Evolutionary conservation across 2,329 filamentous ascomycete genomes (phyloP).

Genomic region (Leptographium flavum): DNA sequence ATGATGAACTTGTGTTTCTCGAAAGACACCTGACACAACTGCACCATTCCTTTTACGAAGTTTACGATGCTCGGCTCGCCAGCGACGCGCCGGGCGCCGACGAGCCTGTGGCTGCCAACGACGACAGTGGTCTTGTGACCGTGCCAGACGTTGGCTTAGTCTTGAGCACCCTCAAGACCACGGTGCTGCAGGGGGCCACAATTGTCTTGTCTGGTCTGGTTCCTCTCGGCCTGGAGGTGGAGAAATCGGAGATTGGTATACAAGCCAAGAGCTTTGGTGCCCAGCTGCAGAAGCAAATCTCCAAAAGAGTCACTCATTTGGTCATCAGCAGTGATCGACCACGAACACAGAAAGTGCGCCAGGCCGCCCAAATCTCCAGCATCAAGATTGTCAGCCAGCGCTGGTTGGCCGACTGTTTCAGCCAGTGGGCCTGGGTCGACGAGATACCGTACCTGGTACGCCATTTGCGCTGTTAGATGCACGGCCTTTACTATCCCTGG

Average conservation of each 20-base stretch:
- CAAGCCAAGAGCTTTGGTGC: slow-evolving; percentile 84
- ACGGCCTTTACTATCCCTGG: too few relatives aligned
- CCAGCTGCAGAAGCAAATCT: slow-evolving; percentile 39
- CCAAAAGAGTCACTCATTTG: slow-evolving; percentile 54
- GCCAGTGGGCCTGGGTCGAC: slow-evolving; percentile 67
- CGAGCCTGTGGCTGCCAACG: slow-evolving; percentile 1
- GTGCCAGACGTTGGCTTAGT: slow-evolving; percentile 68
- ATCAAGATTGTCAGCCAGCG: slow-evolving; percentile 87
- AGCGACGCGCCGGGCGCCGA: slow-evolving; percentile 20
- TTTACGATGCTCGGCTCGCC: slow-evolving; percentile 50
- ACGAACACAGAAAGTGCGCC: slow-evolving; percentile 80
- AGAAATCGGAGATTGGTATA: slow-evolving; percentile 71
- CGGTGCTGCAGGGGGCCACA: slow-evolving; percentile 58
- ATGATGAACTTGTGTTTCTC: slow-evolving; percentile 65
- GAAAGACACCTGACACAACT: slow-evolving; percentile 62
- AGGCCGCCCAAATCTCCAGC: slow-evolving; percentile 62
- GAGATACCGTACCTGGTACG: slow-evolving; percentile 56
- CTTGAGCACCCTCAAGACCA: slow-evolving; percentile 68
- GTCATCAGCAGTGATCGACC: slow-evolving; percentile 57
- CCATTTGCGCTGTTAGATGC: background rate
- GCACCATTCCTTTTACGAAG: slow-evolving; percentile 68
- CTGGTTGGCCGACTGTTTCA: slow-evolving; percentile 78
- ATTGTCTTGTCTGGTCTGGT: slow-evolving; percentile 88
- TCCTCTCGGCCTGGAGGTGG: slow-evolving; percentile 64
- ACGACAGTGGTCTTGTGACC: slow-evolving; percentile 23